These are phyloP conservation scores for Corrigiola litoralis DNA, from an alignment of 179 eudicot species.

Conservation along the genomic window DNA sequence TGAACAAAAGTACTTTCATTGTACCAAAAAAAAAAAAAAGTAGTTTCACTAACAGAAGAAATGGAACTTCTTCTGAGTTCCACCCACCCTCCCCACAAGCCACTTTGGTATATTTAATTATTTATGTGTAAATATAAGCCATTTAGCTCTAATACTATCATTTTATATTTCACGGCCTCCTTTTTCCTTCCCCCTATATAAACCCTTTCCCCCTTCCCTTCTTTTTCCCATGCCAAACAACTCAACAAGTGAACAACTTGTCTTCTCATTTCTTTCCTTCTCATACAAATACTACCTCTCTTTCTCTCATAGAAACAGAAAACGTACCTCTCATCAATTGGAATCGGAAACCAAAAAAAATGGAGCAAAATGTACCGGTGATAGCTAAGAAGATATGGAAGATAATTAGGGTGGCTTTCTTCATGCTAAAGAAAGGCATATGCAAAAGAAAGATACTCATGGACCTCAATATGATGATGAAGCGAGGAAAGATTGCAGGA, in stretches of 20 bases:
- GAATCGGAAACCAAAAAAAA: background rate
- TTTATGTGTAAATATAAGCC: background rate
- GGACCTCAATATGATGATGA: conserved; percentile 37
- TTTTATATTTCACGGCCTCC: background rate
- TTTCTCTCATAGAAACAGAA: background rate
- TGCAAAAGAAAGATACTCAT: conserved; percentile 39
- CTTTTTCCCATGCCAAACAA: conserved; percentile 5
- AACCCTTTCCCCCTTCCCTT: background rate
- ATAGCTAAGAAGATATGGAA: conserved; percentile 47
- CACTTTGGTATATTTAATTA: background rate
- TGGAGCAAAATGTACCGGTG: conserved; percentile 37
- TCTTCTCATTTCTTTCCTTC: background rate
- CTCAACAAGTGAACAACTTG: too few relatives aligned
- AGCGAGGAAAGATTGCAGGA: conserved; percentile 39
- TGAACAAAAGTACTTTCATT: too few relatives aligned
- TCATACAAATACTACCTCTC: conserved; percentile 1
- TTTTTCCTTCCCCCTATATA: background rate
- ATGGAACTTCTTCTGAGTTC: background rate
- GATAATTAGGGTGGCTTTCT: conserved; percentile 30
- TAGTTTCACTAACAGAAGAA: background rate
- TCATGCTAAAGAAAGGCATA: conserved; percentile 42
- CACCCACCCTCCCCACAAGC: conserved; percentile 18
- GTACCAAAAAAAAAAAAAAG: too few relatives aligned
- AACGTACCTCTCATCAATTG: too few relatives aligned
- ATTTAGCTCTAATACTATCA: background rate